Percentiles rank a stretch among this genome's conserved stretches.
Evolutionary conservation across 1,284 basidiomycete species (phyloP).

Genomic region (Apiotrichum siamense): DNA sequence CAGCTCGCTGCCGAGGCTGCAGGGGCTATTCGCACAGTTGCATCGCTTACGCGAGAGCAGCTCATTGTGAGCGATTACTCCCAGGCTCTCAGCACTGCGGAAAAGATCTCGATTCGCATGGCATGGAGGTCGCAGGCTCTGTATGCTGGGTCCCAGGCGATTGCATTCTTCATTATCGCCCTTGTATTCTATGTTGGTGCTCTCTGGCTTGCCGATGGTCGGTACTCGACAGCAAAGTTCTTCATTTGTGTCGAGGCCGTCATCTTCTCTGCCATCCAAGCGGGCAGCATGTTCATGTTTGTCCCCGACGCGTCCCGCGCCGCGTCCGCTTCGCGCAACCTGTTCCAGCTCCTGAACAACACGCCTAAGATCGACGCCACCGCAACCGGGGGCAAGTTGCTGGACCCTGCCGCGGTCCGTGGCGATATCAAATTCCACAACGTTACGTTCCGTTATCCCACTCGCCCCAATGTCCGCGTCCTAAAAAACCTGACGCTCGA

Average conservation of each 20-base stretch:
- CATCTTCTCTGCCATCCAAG: conserved; percentile 37
- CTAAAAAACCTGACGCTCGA: conserved; percentile 71
- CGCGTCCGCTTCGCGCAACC: conserved; percentile 66
- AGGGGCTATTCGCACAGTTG: conserved; percentile 85
- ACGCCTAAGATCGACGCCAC: conserved; percentile 70
- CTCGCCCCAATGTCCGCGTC: conserved; percentile 77
- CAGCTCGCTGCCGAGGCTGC: conserved; percentile 87
- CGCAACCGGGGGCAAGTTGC: conserved; percentile 62
- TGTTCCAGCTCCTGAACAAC: conserved; percentile 75
- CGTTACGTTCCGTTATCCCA: conserved; percentile 93
- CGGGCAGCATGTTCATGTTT: conserved; percentile 69
- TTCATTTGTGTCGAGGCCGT: conserved; percentile 71
- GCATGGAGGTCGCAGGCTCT: conserved; percentile 68
- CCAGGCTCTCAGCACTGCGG: conserved; percentile 63
- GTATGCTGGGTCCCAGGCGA: conserved; percentile 72
- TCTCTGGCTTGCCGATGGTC: conserved; percentile 52
- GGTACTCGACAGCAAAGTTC: conserved; percentile 62
- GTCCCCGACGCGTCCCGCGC: conserved; percentile 91
- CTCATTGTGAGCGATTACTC: conserved; percentile 70
- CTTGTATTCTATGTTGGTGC: conserved; percentile 55
- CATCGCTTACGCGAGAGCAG: conserved; percentile 74
- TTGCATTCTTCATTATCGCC: conserved; percentile 74
- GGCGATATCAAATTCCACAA: conserved; percentile 74
- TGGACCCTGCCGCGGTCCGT: conserved; percentile 51
- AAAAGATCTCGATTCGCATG: conserved; percentile 57